These are phyloP conservation scores for Trametes versicolor DNA, from an alignment of 1,284 basidiomycete species.

Conservation along the genomic window DNA sequence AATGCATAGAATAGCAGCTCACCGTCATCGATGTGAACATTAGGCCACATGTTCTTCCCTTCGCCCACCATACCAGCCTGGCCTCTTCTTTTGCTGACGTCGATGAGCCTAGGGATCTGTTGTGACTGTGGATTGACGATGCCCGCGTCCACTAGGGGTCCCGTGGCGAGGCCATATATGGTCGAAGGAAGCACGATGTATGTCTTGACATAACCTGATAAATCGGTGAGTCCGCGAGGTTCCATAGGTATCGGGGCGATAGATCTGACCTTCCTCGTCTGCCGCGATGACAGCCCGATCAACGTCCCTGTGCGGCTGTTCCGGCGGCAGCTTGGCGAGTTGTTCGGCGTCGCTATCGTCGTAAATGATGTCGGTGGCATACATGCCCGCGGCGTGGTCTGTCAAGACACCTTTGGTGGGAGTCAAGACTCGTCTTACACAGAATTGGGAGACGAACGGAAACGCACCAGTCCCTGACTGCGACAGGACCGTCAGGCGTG, in stretches of 20 bases:
- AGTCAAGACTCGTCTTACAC: neutral
- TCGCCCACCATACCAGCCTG: conserved; percentile 46
- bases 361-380: conserved; percentile 52
- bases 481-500: neutral
- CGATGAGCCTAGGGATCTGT: conserved; percentile 39
- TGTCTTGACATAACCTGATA: conserved; percentile 45
- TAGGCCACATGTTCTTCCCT: conserved; percentile 43
- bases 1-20: neutral
- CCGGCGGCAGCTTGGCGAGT: conserved; percentile 50
- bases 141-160: conserved; percentile 47
- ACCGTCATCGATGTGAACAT: conserved; percentile 40
- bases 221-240: neutral
- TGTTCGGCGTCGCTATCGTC: conserved; percentile 52
- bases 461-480: conserved; percentile 6
- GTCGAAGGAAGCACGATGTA: conserved; percentile 51
- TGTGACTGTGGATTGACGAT: conserved; percentile 46
- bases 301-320: conserved; percentile 51
- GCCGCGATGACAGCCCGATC: conserved; percentile 53
- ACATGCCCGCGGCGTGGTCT: conserved; percentile 51
- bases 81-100: conserved; percentile 41
- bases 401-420: conserved; percentile 48
- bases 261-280: conserved; percentile 45
- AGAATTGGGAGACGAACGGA: neutral
- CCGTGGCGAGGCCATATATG: conserved; percentile 49
- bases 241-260: too few relatives aligned